Evolutionary conservation across 164 flowering plant species (phyloP), one percentile per base, ranked within the genome.

Genomic region (Protea cynaroides): DNA sequence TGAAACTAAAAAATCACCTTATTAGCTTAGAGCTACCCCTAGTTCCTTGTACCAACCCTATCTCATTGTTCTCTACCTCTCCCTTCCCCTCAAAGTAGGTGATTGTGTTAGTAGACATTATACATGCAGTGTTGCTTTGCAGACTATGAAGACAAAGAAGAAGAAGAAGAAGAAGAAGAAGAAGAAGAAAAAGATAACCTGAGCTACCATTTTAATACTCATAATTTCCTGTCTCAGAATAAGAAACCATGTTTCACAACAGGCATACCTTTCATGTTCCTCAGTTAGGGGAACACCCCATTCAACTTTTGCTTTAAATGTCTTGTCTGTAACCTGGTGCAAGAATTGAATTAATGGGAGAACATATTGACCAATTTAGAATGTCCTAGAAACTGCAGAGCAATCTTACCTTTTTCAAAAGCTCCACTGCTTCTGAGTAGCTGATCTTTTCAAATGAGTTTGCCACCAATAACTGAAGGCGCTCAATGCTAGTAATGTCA

Each of bases 191-290:
- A 29, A 29, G 2, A 29, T 29, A 29, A 29, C 4, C 46, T 8
- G 1, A 40, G 46, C 46, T 40, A 40, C 10, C 10, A 12, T 40
- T 40, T 40, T 10, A 40, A 40, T 40, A 9, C 46, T 40, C 10
- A 8, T 40, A 12, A 9, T 40, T 40, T 12, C 46, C 8, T 40
- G 46, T 10, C 46, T 40, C 4, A 8, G 14, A 40, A 40, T 40
- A 40, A 40, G 46, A 9, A 40, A 40, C 34, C 46, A 38, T 54
- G 21, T 15, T 17, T 4, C 23, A 7, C 2, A 55, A 4, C 13
- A 66, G 57, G 8, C 64, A 64, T 78, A 88, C 97, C 97, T 86
- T 69, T 83, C 84, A 61, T 90, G 96, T 73, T 90, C 96, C 57
- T 81, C 83, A 4, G 78, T 78, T 54, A 95, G 77, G 64, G 81